These are phyloP conservation scores for Cladosporium sp. DNA, from an alignment of 2,329 filamentous ascomycete genomes.

Conservation along the genomic window DNA sequence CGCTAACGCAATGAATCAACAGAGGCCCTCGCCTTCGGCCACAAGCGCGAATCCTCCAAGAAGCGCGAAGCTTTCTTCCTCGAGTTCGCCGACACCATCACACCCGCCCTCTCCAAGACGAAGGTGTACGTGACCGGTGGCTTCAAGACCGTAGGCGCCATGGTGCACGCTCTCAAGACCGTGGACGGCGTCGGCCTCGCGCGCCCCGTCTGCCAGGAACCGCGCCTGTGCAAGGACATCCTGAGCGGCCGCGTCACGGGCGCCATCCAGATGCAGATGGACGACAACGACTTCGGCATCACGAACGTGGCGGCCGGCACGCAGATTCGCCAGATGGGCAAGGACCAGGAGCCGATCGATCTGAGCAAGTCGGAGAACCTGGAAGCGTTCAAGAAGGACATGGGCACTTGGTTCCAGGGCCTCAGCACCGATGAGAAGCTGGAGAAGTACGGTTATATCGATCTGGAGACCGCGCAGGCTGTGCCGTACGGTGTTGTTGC, in stretches of 20 bases:
- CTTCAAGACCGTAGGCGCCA: slow-evolving; percentile 51
- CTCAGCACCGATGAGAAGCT: slow-evolving; percentile 3
- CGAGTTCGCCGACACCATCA: slow-evolving; percentile 54
- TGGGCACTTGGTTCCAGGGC: slow-evolving; percentile 37
- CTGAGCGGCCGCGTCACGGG: slow-evolving; percentile 44
- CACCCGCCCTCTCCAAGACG: slow-evolving; percentile 47
- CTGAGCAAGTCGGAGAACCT: slow-evolving; percentile 46
- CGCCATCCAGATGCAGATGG: slow-evolving; percentile 46
- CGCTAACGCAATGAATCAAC: neutral
- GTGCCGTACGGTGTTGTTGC: slow-evolving; percentile 35
- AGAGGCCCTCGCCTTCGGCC: slow-evolving; percentile 47
- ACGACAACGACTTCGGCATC: slow-evolving; percentile 51
- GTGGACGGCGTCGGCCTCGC: slow-evolving; percentile 60
- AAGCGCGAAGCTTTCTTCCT: slow-evolving; percentile 52
- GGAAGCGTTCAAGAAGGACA: slow-evolving; percentile 46
- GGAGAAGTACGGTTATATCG: slow-evolving; percentile 33
- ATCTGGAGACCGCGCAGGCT: slow-evolving; percentile 35
- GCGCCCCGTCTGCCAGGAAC: slow-evolving; percentile 51
- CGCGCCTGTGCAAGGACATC: slow-evolving; percentile 42
- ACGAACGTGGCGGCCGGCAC: slow-evolving; percentile 45
- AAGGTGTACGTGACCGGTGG: slow-evolving; percentile 58
- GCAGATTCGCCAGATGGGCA: slow-evolving; percentile 51
- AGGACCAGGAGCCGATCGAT: slow-evolving; percentile 52
- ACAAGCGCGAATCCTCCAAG: slow-evolving; percentile 52
- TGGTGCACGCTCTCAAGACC: slow-evolving; percentile 54